Evolutionary conservation across 2,329 filamentous ascomycete species (phyloP), one percentile per base, ranked within the genome.

Genomic region (Sporothrix humicola): DNA sequence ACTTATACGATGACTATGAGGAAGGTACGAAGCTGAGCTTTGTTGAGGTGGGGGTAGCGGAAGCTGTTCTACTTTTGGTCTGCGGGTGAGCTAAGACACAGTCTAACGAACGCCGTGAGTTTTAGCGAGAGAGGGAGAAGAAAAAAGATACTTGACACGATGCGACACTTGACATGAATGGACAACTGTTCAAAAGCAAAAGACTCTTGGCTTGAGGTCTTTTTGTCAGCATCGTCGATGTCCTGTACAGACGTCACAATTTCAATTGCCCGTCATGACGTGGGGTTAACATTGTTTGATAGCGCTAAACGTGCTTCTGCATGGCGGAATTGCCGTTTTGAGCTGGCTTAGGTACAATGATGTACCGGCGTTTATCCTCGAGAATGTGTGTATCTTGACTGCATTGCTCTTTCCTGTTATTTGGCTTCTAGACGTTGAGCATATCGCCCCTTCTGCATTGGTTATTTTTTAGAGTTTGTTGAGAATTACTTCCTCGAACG

Each of bases 111-210:
- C 31, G 61, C 61, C 42, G n/a, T 10, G 42, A 66, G 59, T 63
- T 63, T 63, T 17, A 63, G 59, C 59, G 59, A 63, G 59, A 61
- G 59, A 54, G 2, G n/a, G n/a, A n/a, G n/a, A n/a, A n/a, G n/a
- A n/a, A n/a, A 37, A 37, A 37, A 7, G 31, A 3, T 5, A 37
- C 31, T 37, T 37, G 31, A 37, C 31, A 37, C 31, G 3, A 37
- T 37, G 31, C 31, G 31, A 6, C 31, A n/a, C 5, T 37, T 3
- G 31, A 37, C 7, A 37, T 37, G 31, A 37, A 37, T 37, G 31
- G 31, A 37, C 31, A 48, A 9, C 46, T 48, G 10, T 48, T 13
- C 46, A 7, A 17, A 8, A 54, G 5, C 17, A 54, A 20, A 20
- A 54, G 50, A 52, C 15, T 52, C 50, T 52, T n/a, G 50, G 6